Conservation (phyloP, 148 eudicot species). For the Polygonum aviculare region DNA sequence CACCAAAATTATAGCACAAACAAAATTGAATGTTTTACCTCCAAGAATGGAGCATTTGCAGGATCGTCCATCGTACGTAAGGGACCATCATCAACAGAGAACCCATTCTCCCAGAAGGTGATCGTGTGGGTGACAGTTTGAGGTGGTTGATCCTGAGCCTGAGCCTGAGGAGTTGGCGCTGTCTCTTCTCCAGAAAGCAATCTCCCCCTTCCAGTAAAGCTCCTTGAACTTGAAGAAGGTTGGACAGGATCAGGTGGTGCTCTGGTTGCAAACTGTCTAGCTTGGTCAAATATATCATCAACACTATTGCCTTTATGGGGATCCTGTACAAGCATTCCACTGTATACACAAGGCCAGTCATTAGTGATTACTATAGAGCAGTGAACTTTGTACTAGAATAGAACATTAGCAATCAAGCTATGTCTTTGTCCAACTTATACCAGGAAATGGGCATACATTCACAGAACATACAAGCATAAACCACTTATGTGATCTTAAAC, state of each 20-base stretch:
- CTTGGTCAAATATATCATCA: constrained; percentile 53
- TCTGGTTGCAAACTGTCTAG: constrained; percentile 49
- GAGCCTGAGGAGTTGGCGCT: constrained; percentile 29
- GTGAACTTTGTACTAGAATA: not conserved
- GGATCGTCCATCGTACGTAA: constrained; percentile 65
- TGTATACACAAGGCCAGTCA: constrained; percentile 18
- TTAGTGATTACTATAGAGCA: not conserved
- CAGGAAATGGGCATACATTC: not conserved
- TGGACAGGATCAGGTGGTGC: constrained; percentile 30
- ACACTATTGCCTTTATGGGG: constrained; percentile 40
- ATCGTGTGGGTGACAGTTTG: constrained; percentile 36
- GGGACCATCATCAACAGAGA: constrained; percentile 69
- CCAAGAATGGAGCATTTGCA: constrained; percentile 59
- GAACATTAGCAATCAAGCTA: not conserved
- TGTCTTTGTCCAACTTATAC: not conserved
- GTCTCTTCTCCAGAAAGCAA: constrained; percentile 68
- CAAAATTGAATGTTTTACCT: constrained; percentile 31
- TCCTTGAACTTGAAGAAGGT: constrained; percentile 60
- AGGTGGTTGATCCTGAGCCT: constrained; percentile 31
- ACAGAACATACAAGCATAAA: not conserved
- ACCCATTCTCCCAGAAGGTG: constrained; percentile 70
- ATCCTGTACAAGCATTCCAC: constrained; percentile 79
- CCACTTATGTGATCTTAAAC: not conserved
- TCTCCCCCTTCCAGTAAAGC: constrained; percentile 67
- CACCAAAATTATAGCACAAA: not conserved